Conservation (phyloP, 176 grass and related monocot species). For the Dendrocalamus sinicus region DNA sequence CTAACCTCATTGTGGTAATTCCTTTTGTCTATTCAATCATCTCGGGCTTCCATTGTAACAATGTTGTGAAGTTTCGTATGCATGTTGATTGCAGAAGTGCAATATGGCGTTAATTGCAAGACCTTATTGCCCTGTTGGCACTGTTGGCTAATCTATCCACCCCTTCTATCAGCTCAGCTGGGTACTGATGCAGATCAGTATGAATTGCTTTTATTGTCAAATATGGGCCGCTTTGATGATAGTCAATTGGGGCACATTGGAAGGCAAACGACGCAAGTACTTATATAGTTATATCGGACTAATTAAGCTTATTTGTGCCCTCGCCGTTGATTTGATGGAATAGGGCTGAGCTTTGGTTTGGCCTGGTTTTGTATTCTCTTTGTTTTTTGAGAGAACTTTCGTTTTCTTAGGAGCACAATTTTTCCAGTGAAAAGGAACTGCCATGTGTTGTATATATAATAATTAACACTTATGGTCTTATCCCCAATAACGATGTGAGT, state of each 20-base stretch:
- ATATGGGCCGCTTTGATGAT: not conserved
- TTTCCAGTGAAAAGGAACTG: not conserved
- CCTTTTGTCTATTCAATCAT: constrained; percentile 6
- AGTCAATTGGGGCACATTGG: not conserved
- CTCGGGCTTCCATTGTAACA: constrained; percentile 19
- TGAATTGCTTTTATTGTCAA: constrained; percentile 13
- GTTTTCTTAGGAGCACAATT: not conserved
- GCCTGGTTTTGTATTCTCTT: not conserved
- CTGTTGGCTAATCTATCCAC: constrained; percentile 15
- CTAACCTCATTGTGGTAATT: constrained; percentile 51
- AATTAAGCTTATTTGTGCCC: not conserved
- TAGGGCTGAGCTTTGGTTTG: not conserved
- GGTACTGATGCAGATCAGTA: constrained; percentile 1
- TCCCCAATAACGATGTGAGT: not conserved
- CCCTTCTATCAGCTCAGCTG: not conserved
- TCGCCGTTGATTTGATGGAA: not conserved
- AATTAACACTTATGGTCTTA: not conserved
- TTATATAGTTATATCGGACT: not conserved
- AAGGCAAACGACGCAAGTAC: not conserved
- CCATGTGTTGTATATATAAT: not conserved
- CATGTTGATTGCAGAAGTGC: constrained; percentile 8
- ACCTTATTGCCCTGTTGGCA: constrained; percentile 9
- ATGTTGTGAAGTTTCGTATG: constrained; percentile 19
- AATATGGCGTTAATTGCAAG: not conserved
- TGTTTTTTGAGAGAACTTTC: not conserved